These are phyloP conservation scores for Talaromyces marneffei DNA, from an alignment of 2,329 filamentous ascomycete species.

Conservation along the genomic window DNA sequence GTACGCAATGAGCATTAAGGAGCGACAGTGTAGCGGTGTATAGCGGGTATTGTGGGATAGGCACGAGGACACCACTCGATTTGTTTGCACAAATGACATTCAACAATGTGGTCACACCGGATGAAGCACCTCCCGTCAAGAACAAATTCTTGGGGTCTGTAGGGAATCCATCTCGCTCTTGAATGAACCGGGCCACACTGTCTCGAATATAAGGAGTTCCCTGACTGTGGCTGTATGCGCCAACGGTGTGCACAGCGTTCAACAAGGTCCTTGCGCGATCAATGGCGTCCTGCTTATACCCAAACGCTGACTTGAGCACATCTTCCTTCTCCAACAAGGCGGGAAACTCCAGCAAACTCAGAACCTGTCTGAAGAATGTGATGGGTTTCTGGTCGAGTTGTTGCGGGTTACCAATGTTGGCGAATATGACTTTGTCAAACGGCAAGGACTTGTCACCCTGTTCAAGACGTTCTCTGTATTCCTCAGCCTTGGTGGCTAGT, in stretches of 20 bases:
- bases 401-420: slow-evolving; percentile 98
- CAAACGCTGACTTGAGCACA: slow-evolving; percentile 66
- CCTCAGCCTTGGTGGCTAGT: slow-evolving; percentile 86
- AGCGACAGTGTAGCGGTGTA: slow-evolving; percentile 90
- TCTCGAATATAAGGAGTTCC: slow-evolving; percentile 81
- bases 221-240: slow-evolving; percentile 92
- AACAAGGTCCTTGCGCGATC: slow-evolving; percentile 75
- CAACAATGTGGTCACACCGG: slow-evolving; percentile 89
- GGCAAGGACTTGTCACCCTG: slow-evolving; percentile 57
- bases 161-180: slow-evolving; percentile 83
- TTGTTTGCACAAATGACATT: slow-evolving; percentile 77
- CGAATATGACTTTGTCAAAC: slow-evolving; percentile 86
- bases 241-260: slow-evolving; percentile 79
- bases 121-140: slow-evolving; percentile 84
- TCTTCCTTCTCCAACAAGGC: slow-evolving; percentile 74
- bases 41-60: slow-evolving; percentile 95
- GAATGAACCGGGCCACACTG: slow-evolving; percentile 87
- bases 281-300: slow-evolving; percentile 85
- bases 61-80: slow-evolving; percentile 78
- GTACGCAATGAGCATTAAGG: slow-evolving; percentile 78
- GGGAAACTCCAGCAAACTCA: slow-evolving; percentile 89
- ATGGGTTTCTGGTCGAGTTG: slow-evolving; percentile 99
- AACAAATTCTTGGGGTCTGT: slow-evolving; percentile 78
- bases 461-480: slow-evolving; percentile 69
- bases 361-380: slow-evolving; percentile 96